Evolutionary conservation across 768 basidiomycete genomes (phyloP), one percentile per base, ranked within the genome.

Genomic region (Mycena galopus): DNA sequence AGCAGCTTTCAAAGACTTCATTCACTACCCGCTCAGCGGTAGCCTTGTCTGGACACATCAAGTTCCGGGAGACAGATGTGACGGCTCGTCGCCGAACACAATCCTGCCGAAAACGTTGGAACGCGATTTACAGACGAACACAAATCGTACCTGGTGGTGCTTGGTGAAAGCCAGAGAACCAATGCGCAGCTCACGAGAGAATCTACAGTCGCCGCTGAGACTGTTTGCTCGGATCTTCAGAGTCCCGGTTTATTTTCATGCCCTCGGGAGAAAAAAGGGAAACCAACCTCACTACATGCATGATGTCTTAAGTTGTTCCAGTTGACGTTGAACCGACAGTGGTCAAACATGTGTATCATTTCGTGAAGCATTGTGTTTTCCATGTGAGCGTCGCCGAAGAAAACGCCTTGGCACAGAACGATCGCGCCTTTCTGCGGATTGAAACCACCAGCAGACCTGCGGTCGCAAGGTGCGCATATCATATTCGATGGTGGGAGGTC

Each of bases 1-100:
- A 96, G 81, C 97, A 99, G 76, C 95, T 96, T 78, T 96, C 96
- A 94, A 95, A 99, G 37, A 97, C 97, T 80, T 98, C 95, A 75
- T 98, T 98, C 56, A 99, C 97, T 1, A 92, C 96, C 68, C 89
- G 88, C 80, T 96, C 96, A 16, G 97, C 97, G 29, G 93, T 85
- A 7, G 87, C 94, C 44, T 86, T 81, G 77, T 93, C 89, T 1
- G 92, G 91, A 79, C 97, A 98, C 25, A 88, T 85, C 16, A 95
- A 92, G 80, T 98, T 97, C 21, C 88, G 89, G 44, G 85, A 83
- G 2, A 99, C 95, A 4, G 96, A 97, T 39, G 92, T 80, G 14
- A 95, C 86, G 10, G 97, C 96, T 73, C 96, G 88, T 44, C 97
- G 89, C 62, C 96, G 93, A 25, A 98, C 96, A 77, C 97, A 99